phyloP scores from a whole-genome alignment of 768 basidiomycete genomes.

The Rhodotorula diobovata region DNA sequence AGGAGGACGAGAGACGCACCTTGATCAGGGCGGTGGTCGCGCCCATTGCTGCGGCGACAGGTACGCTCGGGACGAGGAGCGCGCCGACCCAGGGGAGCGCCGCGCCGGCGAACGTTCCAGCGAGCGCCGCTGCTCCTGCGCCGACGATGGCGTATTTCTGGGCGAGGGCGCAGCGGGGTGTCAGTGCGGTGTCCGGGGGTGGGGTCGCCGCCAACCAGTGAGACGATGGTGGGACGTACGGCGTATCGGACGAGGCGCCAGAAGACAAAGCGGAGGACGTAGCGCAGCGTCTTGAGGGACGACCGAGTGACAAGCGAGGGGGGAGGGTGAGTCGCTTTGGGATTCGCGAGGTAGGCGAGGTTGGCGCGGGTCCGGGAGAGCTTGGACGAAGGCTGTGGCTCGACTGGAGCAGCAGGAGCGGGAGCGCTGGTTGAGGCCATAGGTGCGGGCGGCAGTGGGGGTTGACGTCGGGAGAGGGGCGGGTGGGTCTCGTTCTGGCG shows the following conservation, averaged over 20 bases:
- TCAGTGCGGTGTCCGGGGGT: not conserved
- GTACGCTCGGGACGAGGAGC: slow-evolving; percentile 16
- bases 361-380: slow-evolving; percentile 5
- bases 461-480: not conserved
- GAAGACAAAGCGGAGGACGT: slow-evolving; percentile 27
- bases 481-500: too few relatives aligned
- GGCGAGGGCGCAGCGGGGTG: not conserved
- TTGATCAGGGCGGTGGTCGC: slow-evolving; percentile 26
- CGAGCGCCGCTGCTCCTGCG: slow-evolving; percentile 18
- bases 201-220: not conserved
- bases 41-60: slow-evolving; percentile 28
- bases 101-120: slow-evolving; percentile 20
- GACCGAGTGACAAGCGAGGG: slow-evolving; percentile 22
- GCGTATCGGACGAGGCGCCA: slow-evolving; percentile 30
- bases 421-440: not conserved
- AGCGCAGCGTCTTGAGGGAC: slow-evolving; percentile 17
- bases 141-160: slow-evolving; percentile 35
- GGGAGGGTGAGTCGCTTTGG: not conserved
- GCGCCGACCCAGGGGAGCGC: slow-evolving; percentile 32
- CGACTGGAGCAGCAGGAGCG: not conserved
- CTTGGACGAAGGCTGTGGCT: not conserved
- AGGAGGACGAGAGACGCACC: too few relatives aligned
- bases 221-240: slow-evolving; percentile 3
- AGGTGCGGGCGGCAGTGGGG: not conserved
- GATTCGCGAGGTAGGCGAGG: slow-evolving; percentile 25